Conservation (phyloP, 352 stramenopile species). For the Plasmopara viticola region DNA sequence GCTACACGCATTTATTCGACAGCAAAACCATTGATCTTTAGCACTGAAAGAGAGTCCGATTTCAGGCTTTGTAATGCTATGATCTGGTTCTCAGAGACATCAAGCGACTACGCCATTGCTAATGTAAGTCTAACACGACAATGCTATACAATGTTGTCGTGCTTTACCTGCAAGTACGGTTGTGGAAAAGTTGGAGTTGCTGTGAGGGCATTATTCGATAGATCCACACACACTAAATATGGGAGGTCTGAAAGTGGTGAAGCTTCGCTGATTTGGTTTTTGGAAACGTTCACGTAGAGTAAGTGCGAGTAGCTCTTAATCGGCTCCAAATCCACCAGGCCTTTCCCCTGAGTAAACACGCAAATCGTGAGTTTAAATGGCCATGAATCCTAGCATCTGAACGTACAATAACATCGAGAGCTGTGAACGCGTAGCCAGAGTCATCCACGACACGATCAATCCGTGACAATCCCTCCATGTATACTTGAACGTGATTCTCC, state of each 20-base stretch:
- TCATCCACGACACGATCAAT: conserved; percentile 69
- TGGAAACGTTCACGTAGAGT: conserved; percentile 61
- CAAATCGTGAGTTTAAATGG: too few relatives aligned
- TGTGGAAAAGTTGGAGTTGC: conserved; percentile 36
- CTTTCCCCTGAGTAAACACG: too few relatives aligned
- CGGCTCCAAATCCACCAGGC: conserved; percentile 15
- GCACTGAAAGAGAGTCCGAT: too few relatives aligned
- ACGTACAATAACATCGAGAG: conserved; percentile 54
- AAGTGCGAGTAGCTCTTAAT: conserved; percentile 61
- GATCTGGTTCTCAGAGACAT: too few relatives aligned
- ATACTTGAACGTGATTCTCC: conserved; percentile 6
- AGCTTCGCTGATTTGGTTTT: conserved; percentile 59
- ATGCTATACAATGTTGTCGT: too few relatives aligned
- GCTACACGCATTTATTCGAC: too few relatives aligned
- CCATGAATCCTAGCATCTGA: conserved; percentile 16
- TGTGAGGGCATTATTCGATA: conserved; percentile 50
- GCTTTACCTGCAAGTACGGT: conserved; percentile 41
- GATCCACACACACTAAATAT: conserved; percentile 51
- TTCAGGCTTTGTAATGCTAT: too few relatives aligned
- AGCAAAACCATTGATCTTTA: too few relatives aligned
- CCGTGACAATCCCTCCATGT: conserved; percentile 62
- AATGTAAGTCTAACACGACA: too few relatives aligned
- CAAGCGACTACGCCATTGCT: too few relatives aligned
- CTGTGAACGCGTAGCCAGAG: conserved; percentile 71
- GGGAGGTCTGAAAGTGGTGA: conserved; percentile 42